Percentiles rank a stretch among this genome's conserved stretches.
These are phyloP conservation scores for Populus tomentosa DNA, from an alignment of 441 rosid species.

Conservation along the genomic window DNA sequence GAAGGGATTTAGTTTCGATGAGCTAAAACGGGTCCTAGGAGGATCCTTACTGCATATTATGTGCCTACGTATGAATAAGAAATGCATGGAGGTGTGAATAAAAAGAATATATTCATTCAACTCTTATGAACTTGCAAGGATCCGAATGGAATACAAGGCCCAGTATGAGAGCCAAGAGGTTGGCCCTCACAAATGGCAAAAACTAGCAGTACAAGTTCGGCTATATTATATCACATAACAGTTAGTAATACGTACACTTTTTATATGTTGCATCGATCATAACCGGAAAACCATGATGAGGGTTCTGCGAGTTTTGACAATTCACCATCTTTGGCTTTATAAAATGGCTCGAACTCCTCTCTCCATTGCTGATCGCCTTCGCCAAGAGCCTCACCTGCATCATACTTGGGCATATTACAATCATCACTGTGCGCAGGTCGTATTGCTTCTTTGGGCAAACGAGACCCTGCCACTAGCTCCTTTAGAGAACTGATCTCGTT, in stretches of 20 bases:
- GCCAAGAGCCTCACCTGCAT: constrained; percentile 37
- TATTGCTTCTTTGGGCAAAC: constrained; percentile 41
- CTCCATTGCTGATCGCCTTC: constrained; percentile 63
- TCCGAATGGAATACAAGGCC: constrained; percentile 28
- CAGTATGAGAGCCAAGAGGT: constrained; percentile 28
- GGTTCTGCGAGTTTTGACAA: constrained; percentile 58
- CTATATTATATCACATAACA: constrained; percentile 27
- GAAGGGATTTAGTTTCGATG: not conserved
- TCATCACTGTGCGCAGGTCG: constrained; percentile 30
- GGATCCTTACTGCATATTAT: not conserved
- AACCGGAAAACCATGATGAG: constrained; percentile 90
- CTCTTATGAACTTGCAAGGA: constrained; percentile 33
- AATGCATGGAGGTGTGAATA: not conserved
- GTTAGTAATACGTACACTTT: constrained; percentile 27
- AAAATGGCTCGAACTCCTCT: constrained; percentile 63
- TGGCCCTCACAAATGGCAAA: constrained; percentile 34
- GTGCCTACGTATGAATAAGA: not conserved
- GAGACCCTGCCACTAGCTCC: constrained; percentile 37
- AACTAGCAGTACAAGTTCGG: constrained; percentile 14
- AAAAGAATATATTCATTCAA: constrained; percentile 32
- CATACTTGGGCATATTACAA: constrained; percentile 41
- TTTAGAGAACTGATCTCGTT: constrained; percentile 38
- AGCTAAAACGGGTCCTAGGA: too few relatives aligned
- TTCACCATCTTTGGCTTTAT: constrained; percentile 43
- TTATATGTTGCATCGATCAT: constrained; percentile 95